These are phyloP conservation scores for Phragmites australis DNA, from an alignment of 176 grass and related monocot genomes.

Conservation along the genomic window DNA sequence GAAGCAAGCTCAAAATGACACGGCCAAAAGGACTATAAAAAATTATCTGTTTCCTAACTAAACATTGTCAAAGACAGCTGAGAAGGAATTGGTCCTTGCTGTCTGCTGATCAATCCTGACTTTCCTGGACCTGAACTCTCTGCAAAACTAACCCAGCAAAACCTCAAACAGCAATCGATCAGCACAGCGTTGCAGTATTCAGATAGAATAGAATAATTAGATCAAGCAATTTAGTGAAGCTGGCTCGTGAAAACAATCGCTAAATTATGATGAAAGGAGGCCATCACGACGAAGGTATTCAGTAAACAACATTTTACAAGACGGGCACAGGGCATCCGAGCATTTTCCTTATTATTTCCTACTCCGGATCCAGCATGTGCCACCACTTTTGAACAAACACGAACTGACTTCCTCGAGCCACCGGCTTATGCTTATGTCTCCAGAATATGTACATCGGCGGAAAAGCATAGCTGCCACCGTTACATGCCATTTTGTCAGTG, in stretches of 20 bases:
- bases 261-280: not conserved
- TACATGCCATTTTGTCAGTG: not conserved
- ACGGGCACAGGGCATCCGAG: not conserved
- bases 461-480: not conserved
- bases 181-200: not conserved
- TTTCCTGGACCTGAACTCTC: not conserved
- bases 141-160: not conserved
- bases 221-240: not conserved
- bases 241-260: not conserved
- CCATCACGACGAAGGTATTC: not conserved
- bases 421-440: conserved; percentile 15
- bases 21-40: too few species aligned
- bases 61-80: not conserved
- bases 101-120: not conserved
- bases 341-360: not conserved
- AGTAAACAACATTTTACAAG: conserved; percentile 19
- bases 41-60: too few species aligned
- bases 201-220: not conserved
- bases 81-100: not conserved
- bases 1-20: not conserved
- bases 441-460: conserved; percentile 29
- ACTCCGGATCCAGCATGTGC: not conserved
- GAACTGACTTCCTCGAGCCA: conserved; percentile 21
- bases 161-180: too few species aligned
- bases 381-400: conserved; percentile 16